Conservation (phyloP, 768 basidiomycete species). For the Hygrophoropsis aurantiaca region DNA sequence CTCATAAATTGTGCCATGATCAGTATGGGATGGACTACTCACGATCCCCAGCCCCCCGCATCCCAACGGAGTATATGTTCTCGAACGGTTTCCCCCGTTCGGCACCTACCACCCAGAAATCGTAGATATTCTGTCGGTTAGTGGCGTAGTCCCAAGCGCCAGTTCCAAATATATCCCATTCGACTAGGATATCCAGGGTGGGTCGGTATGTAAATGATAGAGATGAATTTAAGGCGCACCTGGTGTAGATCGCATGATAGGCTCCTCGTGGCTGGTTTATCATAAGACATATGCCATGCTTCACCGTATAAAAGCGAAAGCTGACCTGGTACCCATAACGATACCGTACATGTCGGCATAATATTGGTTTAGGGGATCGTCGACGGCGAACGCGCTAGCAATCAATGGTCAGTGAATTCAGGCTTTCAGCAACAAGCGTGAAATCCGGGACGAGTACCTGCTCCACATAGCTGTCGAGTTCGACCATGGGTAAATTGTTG, state of each 20-base stretch:
- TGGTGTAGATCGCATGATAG: conserved; percentile 57
- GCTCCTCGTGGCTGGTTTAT: conserved; percentile 59
- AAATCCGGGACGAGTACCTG: background rate
- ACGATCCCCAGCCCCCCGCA: conserved; percentile 65
- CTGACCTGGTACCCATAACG: conserved; percentile 58
- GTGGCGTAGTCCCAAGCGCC: conserved; percentile 56
- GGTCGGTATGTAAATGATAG: too few relatives aligned
- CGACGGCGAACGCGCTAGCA: conserved; percentile 48
- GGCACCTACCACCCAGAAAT: conserved; percentile 61
- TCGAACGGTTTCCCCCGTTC: conserved; percentile 67
- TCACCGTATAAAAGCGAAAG: conserved; percentile 8
- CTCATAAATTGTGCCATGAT: background rate
- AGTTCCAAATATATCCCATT: conserved; percentile 46
- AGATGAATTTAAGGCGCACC: too few relatives aligned
- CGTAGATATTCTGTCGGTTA: conserved; percentile 56
- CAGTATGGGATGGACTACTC: conserved; percentile 17
- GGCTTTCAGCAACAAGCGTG: too few relatives aligned
- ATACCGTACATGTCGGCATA: conserved; percentile 52
- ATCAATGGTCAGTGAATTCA: too few relatives aligned
- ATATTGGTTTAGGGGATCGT: conserved; percentile 55
- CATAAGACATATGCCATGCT: conserved; percentile 1
- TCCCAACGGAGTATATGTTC: conserved; percentile 64
- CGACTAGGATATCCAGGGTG: conserved; percentile 33
- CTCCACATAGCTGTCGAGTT: conserved; percentile 18
- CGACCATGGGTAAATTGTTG: too few relatives aligned